phyloP scores from a whole-genome alignment of 106 monocot species.

The Acorus gramineus region DNA sequence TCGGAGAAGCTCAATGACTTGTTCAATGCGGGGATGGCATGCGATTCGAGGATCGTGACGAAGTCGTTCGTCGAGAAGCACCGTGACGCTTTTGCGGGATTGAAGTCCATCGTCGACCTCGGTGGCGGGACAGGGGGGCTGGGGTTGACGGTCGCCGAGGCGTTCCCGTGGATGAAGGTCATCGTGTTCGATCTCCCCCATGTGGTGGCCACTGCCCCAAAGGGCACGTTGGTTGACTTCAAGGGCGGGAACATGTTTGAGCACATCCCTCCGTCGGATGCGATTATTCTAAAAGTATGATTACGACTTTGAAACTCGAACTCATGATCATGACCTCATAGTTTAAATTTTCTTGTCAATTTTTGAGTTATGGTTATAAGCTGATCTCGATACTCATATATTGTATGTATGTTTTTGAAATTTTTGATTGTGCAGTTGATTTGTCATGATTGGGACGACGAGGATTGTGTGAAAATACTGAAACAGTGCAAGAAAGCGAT shows the following conservation, averaged over 20 bases:
- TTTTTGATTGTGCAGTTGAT: not conserved
- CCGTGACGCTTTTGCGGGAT: not conserved
- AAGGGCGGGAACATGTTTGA: constrained; percentile 2
- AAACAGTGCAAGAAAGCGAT: constrained; percentile 2
- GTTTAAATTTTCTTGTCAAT: not conserved
- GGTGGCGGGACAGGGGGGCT: not conserved
- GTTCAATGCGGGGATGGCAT: constrained; percentile 1
- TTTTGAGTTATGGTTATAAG: not conserved
- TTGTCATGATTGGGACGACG: constrained; percentile 1
- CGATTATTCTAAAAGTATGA: not conserved
- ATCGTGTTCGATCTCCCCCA: constrained; percentile 5
- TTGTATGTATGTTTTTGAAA: not conserved
- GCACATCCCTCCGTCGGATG: not conserved
- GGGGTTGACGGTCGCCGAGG: not conserved
- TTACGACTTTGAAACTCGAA: not conserved
- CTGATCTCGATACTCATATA: not conserved
- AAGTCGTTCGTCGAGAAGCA: not conserved
- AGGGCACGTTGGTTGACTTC: not conserved
- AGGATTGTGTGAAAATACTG: not conserved
- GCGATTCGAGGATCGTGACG: too few species aligned
- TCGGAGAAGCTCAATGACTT: too few species aligned
- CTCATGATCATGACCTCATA: not conserved
- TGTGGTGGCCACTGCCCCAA: not conserved
- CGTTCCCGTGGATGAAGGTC: constrained; percentile 2
- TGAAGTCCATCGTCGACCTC: constrained; percentile 7